These are phyloP conservation scores for Maudiozyma turicensis DNA, from an alignment of 805 yeast species.

Conservation along the genomic window DNA sequence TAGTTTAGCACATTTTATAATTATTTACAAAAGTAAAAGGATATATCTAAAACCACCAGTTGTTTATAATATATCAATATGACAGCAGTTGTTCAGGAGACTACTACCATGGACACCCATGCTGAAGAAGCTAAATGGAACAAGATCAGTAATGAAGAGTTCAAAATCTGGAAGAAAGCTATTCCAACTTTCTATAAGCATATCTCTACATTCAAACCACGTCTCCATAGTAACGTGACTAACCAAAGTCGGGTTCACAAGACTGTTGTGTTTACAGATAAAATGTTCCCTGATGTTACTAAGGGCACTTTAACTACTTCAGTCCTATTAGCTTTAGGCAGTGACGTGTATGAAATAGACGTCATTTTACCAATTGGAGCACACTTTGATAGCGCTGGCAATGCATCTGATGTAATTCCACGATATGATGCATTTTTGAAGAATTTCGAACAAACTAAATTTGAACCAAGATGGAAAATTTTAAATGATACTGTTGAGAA, in stretches of 20 bases:
- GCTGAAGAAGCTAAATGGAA: conserved; percentile 7
- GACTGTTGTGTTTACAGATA: conserved; percentile 18
- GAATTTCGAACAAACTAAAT: conserved; percentile 7
- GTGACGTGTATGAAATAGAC: conserved; percentile 23
- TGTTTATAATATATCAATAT: background rate
- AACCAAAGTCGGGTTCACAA: conserved; percentile 12
- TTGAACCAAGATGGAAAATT: conserved; percentile 20
- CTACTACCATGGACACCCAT: background rate
- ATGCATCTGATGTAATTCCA: background rate
- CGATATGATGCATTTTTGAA: conserved; percentile 32
- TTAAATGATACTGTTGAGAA: conserved; percentile 20
- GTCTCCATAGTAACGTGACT: conserved; percentile 22
- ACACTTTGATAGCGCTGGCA: background rate
- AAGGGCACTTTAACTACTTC: conserved; percentile 21
- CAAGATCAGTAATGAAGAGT: conserved; percentile 65
- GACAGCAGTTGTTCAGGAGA: background rate
- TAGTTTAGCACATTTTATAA: too few species aligned
- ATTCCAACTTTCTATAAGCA: conserved; percentile 59
- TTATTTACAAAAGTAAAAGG: too few species aligned
- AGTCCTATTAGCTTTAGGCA: conserved; percentile 20
- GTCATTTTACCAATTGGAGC: conserved; percentile 24
- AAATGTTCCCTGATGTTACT: conserved; percentile 19
- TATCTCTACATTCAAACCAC: conserved; percentile 30
- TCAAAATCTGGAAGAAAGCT: conserved; percentile 73
- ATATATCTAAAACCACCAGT: too few species aligned